These are phyloP conservation scores for Acacia pycnantha DNA, from an alignment of 331 rosid species.

Conservation along the genomic window DNA sequence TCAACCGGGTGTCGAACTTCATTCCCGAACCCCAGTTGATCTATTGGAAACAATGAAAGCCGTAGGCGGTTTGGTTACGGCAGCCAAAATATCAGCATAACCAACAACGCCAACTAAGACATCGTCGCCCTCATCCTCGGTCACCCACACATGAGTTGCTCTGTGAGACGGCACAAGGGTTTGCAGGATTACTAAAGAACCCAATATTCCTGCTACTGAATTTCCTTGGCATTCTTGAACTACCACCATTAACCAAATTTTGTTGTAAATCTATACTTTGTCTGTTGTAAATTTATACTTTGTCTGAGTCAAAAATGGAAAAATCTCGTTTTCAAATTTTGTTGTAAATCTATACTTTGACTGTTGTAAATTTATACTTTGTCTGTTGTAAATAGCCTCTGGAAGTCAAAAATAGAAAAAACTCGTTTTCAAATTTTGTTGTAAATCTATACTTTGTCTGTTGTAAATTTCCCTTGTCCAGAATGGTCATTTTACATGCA, in stretches of 20 bases:
- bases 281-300: too few relatives aligned
- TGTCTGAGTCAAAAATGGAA: too few relatives aligned
- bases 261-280: too few relatives aligned
- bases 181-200: conserved; percentile 53
- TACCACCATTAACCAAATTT: conserved; percentile 44
- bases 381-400: too few relatives aligned
- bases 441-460: too few relatives aligned
- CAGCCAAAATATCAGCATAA: conserved; percentile 76
- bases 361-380: too few relatives aligned
- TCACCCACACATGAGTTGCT: conserved; percentile 94
- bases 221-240: conserved; percentile 46
- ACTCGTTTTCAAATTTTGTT: too few relatives aligned
- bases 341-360: too few relatives aligned
- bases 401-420: too few relatives aligned
- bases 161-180: conserved; percentile 80
- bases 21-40: conserved; percentile 37
- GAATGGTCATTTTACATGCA: too few relatives aligned
- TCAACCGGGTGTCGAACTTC: conserved; percentile 64
- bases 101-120: conserved; percentile 88
- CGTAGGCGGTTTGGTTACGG: conserved; percentile 78
- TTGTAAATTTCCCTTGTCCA: too few relatives aligned
- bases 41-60: conserved; percentile 42
- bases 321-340: too few relatives aligned
- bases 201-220: conserved; percentile 92
- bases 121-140: conserved; percentile 73